Conservation (phyloP, 805 yeast genomes). For the Yamadazyma ubonensis region DNA sequence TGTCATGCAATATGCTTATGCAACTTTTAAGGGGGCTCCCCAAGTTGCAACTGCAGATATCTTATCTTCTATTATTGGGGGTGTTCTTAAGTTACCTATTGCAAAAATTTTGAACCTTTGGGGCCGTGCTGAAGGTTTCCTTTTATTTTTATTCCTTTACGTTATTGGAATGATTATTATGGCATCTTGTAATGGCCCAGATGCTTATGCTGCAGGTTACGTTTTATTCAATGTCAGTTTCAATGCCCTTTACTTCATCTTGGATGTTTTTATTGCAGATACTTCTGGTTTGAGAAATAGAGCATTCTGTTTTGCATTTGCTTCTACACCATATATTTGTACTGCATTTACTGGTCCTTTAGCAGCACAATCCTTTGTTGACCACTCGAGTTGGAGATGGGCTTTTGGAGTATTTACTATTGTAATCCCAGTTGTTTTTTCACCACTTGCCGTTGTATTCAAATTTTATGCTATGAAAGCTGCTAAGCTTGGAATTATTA, state of each 20-base stretch:
- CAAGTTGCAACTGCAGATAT: constrained; percentile 26
- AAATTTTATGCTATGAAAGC: constrained; percentile 32
- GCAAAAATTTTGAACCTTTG: constrained; percentile 24
- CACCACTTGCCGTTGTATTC: constrained; percentile 34
- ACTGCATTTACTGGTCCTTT: constrained; percentile 43
- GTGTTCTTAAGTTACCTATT: constrained; percentile 28
- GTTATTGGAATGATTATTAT: constrained; percentile 24
- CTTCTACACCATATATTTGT: constrained; percentile 41
- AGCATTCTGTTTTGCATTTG: constrained; percentile 18
- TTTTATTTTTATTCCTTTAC: constrained; percentile 19
- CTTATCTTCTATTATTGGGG: constrained; percentile 30
- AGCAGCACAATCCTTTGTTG: constrained; percentile 30
- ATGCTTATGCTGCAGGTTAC: constrained; percentile 27
- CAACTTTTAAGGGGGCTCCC: constrained; percentile 26
- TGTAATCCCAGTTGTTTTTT: constrained; percentile 39
- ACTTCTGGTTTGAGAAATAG: constrained; percentile 27
- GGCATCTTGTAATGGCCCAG: constrained; percentile 25
- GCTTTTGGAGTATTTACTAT: constrained; percentile 52
- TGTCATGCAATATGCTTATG: constrained; percentile 21
- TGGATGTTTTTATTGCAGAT: constrained; percentile 25
- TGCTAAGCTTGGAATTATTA: constrained; percentile 16
- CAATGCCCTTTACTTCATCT: constrained; percentile 21
- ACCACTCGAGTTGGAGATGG: constrained; percentile 48
- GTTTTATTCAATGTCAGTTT: constrained; percentile 28
- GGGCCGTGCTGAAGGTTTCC: constrained; percentile 31